phyloP scores from a whole-genome alignment of 2,329 filamentous ascomycete species.

The Alternaria panax region DNA sequence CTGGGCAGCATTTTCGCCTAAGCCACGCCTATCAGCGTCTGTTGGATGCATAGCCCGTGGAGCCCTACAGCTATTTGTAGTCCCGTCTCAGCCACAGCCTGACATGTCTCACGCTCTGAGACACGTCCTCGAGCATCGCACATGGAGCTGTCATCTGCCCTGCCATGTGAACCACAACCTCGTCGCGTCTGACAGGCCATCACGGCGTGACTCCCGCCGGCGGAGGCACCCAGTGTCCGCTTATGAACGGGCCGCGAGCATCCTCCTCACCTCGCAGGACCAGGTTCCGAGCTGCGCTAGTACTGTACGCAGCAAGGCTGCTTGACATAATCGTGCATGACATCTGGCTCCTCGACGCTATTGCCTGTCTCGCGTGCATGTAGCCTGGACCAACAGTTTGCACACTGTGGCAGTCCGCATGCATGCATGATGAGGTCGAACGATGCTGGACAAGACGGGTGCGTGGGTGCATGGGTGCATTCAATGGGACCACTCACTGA shows the following conservation, averaged over 20 bases:
- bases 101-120: conserved; percentile 17
- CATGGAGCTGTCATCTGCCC: conserved; percentile 17
- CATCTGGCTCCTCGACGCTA: not conserved
- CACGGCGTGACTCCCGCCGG: conserved; percentile 6
- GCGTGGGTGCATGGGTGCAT: not conserved
- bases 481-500: not conserved
- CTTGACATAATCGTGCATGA: conserved; percentile 18
- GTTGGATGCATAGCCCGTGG: conserved; percentile 15
- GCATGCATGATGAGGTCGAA: not conserved
- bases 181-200: conserved; percentile 10
- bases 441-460: not conserved
- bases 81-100: conserved; percentile 18
- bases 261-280: conserved; percentile 5
- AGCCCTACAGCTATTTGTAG: conserved; percentile 19
- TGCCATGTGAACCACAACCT: conserved; percentile 15
- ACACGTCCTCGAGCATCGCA: conserved; percentile 13
- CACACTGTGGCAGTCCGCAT: not conserved
- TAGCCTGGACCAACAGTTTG: conserved; percentile 18
- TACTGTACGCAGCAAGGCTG: not conserved
- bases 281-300: conserved; percentile 4
- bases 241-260: conserved; percentile 33
- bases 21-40: conserved; percentile 21
- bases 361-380: conserved; percentile 10
- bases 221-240: conserved; percentile 22
- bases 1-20: conserved; percentile 7